Evolutionary conservation across 768 basidiomycete genomes (phyloP), one percentile per base, ranked within the genome.

Genomic region (Leccinum pellstonianum): DNA sequence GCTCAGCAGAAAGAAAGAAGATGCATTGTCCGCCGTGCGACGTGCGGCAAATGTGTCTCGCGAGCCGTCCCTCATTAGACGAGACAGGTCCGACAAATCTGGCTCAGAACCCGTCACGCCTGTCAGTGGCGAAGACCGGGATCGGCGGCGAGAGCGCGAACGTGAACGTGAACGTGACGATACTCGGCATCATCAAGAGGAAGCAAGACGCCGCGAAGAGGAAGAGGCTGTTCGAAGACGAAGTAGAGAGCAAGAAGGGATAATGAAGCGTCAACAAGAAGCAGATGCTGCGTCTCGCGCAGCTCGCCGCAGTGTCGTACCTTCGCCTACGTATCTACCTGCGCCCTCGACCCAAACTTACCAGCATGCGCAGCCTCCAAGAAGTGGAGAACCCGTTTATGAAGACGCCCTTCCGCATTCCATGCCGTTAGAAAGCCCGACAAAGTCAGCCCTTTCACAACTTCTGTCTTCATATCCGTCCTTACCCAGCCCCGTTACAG

Each of bases 351-450:
- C 72, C 15, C 61, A 70, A 27, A 63, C 64, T n/a, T 71, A 77
- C 33, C 79, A 78, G 43, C 73, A 77, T 48, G 33, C 25, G 51
- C 68, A 70, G n/a, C 60, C 66, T 53, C 69, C 74, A 47, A 76
- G 73, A 63, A 64, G 66, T 15, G 68, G 69, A 55, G 65, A 73
- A 58, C 57, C 60, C n/a, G 31, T 72, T 37, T 70, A 75, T 63
- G 70, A 70, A 58, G 71, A 72, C 15, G 68, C 21, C 7, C 59
- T 67, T 23, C 80, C 80, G 17, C 68, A 73, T 38, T 66, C 77
- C 33, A 77, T 88, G 76, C 87, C 89, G n/a, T 72, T 88, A 14
- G 84, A 91, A 71, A 86, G 79, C 63, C 88, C 88, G 37, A 78
- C 77, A 19, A 76, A 77, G 67, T 82, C 77, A 66, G 84, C 81